A percentile compares a stretch with the other conserved stretches of the same genome.
Conservation (phyloP, 495 filamentous ascomycete genomes). For the Poronia punctata region DNA sequence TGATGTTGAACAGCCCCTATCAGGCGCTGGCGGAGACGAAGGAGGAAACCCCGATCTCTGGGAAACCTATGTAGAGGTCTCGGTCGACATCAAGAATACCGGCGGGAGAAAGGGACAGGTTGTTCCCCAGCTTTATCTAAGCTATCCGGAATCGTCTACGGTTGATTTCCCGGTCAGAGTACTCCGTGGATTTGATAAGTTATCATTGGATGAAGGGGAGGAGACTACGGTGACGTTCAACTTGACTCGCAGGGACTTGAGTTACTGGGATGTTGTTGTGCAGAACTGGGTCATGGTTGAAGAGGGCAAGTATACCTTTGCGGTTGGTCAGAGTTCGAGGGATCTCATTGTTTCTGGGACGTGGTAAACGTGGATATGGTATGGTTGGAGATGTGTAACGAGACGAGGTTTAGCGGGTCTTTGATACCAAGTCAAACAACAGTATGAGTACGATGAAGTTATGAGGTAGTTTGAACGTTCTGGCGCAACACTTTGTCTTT, state of each 20-base stretch:
- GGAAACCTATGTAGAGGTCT: constrained; percentile 55
- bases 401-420: too few relatives aligned
- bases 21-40: constrained; percentile 67
- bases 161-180: constrained; percentile 72
- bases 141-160: constrained; percentile 56
- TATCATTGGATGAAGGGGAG: constrained; percentile 52
- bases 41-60: constrained; percentile 85
- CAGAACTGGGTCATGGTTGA: constrained; percentile 79
- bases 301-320: constrained; percentile 39
- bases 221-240: constrained; percentile 55
- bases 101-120: constrained; percentile 58
- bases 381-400: background rate
- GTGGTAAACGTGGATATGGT: constrained; percentile 23
- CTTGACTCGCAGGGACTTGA: constrained; percentile 67
- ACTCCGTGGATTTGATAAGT: constrained; percentile 76
- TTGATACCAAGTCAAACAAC: too few relatives aligned
- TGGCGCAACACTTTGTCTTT: too few relatives aligned
- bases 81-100: constrained; percentile 63
- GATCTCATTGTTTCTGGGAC: constrained; percentile 24
- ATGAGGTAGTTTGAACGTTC: too few relatives aligned
- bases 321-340: constrained; percentile 39
- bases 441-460: too few relatives aligned
- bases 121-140: constrained; percentile 80
- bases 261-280: constrained; percentile 68
- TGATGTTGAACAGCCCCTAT: constrained; percentile 43